These are phyloP conservation scores for Waitea zeae DNA, from an alignment of 1,284 basidiomycete species.

Conservation along the genomic window DNA sequence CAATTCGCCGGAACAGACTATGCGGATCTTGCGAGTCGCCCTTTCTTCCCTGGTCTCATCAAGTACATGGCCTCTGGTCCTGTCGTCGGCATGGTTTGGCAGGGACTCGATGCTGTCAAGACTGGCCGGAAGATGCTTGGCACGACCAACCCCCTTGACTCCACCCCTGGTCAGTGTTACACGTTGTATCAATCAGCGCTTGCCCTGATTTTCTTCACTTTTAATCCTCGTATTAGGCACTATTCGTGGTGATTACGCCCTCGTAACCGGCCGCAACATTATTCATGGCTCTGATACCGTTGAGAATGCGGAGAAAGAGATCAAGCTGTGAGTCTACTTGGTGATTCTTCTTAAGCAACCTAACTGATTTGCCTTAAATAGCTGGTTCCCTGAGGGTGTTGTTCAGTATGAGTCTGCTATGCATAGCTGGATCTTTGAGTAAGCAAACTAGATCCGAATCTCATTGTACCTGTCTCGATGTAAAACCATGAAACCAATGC, in stretches of 20 bases:
- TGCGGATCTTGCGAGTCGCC: conserved; percentile 78
- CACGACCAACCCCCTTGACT: conserved; percentile 91
- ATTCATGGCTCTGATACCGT: conserved; percentile 91
- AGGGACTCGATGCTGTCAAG: conserved; percentile 95
- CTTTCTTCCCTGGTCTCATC: conserved; percentile 88
- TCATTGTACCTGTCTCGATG: no score
- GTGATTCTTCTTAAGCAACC: conserved; percentile 2
- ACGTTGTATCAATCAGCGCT: no score
- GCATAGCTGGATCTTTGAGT: conserved; percentile 76
- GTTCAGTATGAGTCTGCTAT: conserved; percentile 58
- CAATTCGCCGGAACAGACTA: conserved; percentile 69
- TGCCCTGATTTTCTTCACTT: conserved; percentile 6
- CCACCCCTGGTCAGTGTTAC: conserved; percentile 57
- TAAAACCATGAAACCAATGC: no score
- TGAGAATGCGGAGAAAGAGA: conserved; percentile 85
- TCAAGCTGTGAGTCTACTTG: conserved; percentile 48
- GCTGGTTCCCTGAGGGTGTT: conserved; percentile 78
- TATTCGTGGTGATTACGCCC: conserved; percentile 86
- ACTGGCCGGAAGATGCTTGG: conserved; percentile 92
- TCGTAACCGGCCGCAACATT: conserved; percentile 88
- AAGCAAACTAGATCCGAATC: no score
- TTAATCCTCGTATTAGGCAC: conserved; percentile 29
- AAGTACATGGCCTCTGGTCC: conserved; percentile 93
- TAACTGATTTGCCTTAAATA: conserved; percentile 14
- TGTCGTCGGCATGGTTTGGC: conserved; percentile 94